phyloP scores from a whole-genome alignment of 495 filamentous ascomycete species.

The Rusavskia elegans region DNA sequence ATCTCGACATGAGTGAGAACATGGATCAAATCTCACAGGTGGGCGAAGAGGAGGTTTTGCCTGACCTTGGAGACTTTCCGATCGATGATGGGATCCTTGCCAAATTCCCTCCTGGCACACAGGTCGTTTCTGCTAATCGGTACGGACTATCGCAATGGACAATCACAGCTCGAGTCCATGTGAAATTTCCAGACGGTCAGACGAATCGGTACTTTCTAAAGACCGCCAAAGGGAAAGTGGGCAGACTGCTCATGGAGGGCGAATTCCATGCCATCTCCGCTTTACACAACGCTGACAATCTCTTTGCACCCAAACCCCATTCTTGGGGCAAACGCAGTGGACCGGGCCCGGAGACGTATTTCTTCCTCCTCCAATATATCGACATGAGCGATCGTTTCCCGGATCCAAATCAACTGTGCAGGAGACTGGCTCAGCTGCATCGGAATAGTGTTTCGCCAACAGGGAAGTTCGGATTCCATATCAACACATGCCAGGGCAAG shows the following conservation, averaged over 20 bases:
- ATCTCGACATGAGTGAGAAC: too few relatives aligned
- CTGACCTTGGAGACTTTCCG: too few relatives aligned
- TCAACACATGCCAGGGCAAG: constrained; percentile 31
- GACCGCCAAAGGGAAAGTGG: too few relatives aligned
- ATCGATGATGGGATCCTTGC: too few relatives aligned
- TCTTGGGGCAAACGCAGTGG: constrained; percentile 25
- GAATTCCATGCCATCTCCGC: constrained; percentile 31
- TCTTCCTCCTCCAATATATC: constrained; percentile 28
- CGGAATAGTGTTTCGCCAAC: constrained; percentile 22
- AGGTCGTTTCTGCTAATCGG: neutral
- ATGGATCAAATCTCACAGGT: too few relatives aligned
- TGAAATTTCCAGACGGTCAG: constrained; percentile 12
- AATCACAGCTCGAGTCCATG: constrained; percentile 17
- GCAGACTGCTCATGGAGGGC: constrained; percentile 21
- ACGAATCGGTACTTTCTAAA: constrained; percentile 19
- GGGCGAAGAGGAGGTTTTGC: too few relatives aligned
- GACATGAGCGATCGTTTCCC: constrained; percentile 23
- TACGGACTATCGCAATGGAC: constrained; percentile 9
- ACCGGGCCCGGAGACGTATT: constrained; percentile 20
- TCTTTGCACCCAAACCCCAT: constrained; percentile 29
- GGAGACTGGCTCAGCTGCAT: constrained; percentile 27
- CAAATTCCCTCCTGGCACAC: neutral
- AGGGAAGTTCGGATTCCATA: constrained; percentile 37
- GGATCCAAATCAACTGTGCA: constrained; percentile 23
- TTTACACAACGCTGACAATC: constrained; percentile 22